These are phyloP conservation scores for Carex scoparia DNA, from an alignment of 176 grass and related monocot genomes.

Conservation along the genomic window DNA sequence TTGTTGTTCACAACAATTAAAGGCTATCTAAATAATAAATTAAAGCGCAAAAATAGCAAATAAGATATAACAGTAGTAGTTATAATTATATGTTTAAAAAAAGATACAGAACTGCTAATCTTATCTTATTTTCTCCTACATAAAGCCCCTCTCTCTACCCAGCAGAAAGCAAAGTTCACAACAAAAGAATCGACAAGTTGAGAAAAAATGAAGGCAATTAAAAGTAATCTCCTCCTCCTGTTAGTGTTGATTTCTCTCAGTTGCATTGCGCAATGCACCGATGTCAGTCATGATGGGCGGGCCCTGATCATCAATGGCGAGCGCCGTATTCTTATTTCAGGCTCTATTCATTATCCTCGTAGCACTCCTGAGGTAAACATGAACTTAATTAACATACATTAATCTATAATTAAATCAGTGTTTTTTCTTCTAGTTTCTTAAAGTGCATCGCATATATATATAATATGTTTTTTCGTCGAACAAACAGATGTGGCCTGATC, in stretches of 20 bases:
- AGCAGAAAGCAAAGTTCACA: neutral
- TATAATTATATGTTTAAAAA: neutral
- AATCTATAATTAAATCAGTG: neutral
- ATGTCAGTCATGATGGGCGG: slow-evolving; percentile 30
- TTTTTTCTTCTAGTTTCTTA: neutral
- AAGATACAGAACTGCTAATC: neutral
- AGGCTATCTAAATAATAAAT: neutral
- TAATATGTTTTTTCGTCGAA: neutral
- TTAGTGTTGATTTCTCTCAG: slow-evolving; percentile 25
- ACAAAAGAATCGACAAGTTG: neutral
- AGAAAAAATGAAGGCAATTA: slow-evolving; percentile 7
- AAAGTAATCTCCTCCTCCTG: slow-evolving; percentile 16
- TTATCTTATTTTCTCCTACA: neutral
- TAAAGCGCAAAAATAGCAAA: neutral
- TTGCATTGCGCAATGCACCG: slow-evolving; percentile 19
- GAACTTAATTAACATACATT: neutral
- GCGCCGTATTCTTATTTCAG: slow-evolving; percentile 30
- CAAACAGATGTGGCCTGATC: slow-evolving; percentile 56
- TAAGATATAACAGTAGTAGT: neutral
- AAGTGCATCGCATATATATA: neutral
- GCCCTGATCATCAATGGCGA: slow-evolving; percentile 32
- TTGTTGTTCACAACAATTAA: neutral
- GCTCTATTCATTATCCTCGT: slow-evolving; percentile 42
- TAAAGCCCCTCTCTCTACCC: slow-evolving; percentile 2
- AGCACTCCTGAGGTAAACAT: slow-evolving; percentile 38